Evolutionary conservation across 495 filamentous ascomycete species (phyloP).

Genomic region (Amniculicola lignicola): DNA sequence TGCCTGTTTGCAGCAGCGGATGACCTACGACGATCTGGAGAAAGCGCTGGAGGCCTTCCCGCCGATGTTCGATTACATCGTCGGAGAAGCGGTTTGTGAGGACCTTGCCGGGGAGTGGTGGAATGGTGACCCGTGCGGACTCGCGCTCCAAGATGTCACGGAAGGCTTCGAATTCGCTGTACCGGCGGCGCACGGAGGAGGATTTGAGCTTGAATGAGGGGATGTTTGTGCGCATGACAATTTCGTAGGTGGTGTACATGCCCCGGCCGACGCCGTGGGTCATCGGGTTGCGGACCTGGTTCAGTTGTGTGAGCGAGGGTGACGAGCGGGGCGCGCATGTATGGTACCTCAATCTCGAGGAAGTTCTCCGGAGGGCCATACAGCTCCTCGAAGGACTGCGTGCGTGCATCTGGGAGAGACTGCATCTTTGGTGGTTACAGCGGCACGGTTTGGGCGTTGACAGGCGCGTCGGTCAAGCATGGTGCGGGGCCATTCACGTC

Average conservation of each 20-base stretch:
- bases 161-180: slow-evolving; percentile 98
- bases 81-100: slow-evolving; percentile 98
- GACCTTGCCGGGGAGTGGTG: slow-evolving; percentile 92
- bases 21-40: slow-evolving; percentile 97
- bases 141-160: slow-evolving; percentile 97
- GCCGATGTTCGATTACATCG: slow-evolving; percentile 93
- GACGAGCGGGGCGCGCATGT: slow-evolving; percentile 5
- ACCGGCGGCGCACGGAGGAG: slow-evolving; percentile 83
- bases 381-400: slow-evolving; percentile 97
- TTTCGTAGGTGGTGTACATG: slow-evolving; percentile 99
- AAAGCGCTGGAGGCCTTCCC: slow-evolving; percentile 90
- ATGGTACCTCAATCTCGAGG: slow-evolving; percentile 91
- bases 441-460: not conserved
- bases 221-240: slow-evolving; percentile 95
- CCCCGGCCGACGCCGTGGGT: slow-evolving; percentile 90
- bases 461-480: not conserved
- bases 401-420: slow-evolving; percentile 50
- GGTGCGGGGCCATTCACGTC: no score
- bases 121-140: slow-evolving; percentile 89
- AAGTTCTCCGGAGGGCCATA: slow-evolving; percentile 99
- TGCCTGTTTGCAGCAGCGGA: slow-evolving; percentile 93
- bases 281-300: slow-evolving; percentile 86
- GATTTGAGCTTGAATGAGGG: slow-evolving; percentile 93
- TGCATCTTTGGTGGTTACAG: slow-evolving; percentile 31
- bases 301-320: slow-evolving; percentile 7